Evolutionary conservation across 495 filamentous ascomycete species (phyloP), one percentile per base, ranked within the genome.

Genomic region (Podospora pseudocomata): DNA sequence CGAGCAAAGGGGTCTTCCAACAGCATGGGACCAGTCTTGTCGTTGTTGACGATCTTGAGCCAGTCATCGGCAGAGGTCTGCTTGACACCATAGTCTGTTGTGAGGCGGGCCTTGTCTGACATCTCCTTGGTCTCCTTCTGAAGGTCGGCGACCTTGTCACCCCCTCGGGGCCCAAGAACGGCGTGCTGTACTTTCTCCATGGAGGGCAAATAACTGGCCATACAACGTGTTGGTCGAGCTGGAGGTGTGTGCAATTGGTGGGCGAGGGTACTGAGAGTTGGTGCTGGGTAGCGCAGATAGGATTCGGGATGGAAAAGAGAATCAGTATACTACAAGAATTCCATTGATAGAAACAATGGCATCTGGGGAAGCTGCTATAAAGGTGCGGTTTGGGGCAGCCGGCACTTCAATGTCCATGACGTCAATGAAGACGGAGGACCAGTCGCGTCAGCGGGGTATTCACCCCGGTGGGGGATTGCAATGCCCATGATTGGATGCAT

Each of bases 1-100:
- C 93, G 82, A 0, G 80, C 89, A 77, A 92, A 89, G 34, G 86
- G 87, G 70, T 97, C 93, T 74, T 96, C 92, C n/a, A 96, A 76
- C n/a, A 97, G 81, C 77, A 77, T 70, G 3, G 93, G 91, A 0
- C 93, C 93, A 4, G 81, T 86, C 55, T 86, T 78, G 58, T 89
- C 82, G 5, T 87, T 79, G 63, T 79, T 88, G 32, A 74, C 83
- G 7, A 89, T 83, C 71, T 85, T 88, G 23, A 96, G 82, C 92
- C 91, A 96, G 72, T 94, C 86, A 72, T 97, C 93, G 9, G 87
- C 86, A 68, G 89, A 89, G 18, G 83, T 79, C 70, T 94, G 84
- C 77, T 89, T 91, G 39, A 91, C 86, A 13, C 93, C 93, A 82
- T 83, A 89, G 75, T 97, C 92, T 60, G 90, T 90, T 0, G 92